Base-by-base conservation (phyloP, 164 flowering plant genomes). In the Tetrastigma voinierianum region DNA sequence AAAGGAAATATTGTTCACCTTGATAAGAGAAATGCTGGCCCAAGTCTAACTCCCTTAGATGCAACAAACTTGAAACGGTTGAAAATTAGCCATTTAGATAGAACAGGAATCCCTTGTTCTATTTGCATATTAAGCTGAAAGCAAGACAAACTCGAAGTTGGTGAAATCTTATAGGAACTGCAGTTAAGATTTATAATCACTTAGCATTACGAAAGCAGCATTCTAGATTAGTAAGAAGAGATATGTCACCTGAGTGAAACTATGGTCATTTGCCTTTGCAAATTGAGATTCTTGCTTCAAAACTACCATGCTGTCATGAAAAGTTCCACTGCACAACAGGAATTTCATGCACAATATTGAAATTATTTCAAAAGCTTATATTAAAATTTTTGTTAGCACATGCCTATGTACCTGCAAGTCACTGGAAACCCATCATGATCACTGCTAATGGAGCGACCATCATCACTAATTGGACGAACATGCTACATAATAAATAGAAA, bases 61-160 rank as follows among this genome's bases (percentile, higher is more conserved):
- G 90, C 98, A 65, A 72, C 74, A 77, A 94, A 90, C 70, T 88
- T 91, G 88, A 91, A 87, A 17, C 89, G 80, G 70, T 91, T 94
- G 81, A 94, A 94, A 59, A 88, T 80, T 68, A 90, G 75, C 96
- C 97, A 91, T 78, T 81, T 90, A 7, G 96, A 86, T 15, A 90
- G 72, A 81, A 91, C 81, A 12, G 98, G 98, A 70, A 94, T 74
- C 32, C 98, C 98, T 82, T 94, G 98, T 69, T 94, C 97, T 65
- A 94, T 91, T 77, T 91, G 97, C 75, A 94, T 67, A 67, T 76
- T 84, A 74, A 90, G 76, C 97, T 90, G 91, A 70, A 77, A 62
- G 16, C 10, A 65, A 59, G 59, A 66, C 57, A 68, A 64, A 57
- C 54, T 24, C 21, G 47, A 67, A 49, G 32, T 48, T 16, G 63